Evolutionary conservation across 257 asterid species (phyloP).

Genomic region (Solanum pimpinellifolium): DNA sequence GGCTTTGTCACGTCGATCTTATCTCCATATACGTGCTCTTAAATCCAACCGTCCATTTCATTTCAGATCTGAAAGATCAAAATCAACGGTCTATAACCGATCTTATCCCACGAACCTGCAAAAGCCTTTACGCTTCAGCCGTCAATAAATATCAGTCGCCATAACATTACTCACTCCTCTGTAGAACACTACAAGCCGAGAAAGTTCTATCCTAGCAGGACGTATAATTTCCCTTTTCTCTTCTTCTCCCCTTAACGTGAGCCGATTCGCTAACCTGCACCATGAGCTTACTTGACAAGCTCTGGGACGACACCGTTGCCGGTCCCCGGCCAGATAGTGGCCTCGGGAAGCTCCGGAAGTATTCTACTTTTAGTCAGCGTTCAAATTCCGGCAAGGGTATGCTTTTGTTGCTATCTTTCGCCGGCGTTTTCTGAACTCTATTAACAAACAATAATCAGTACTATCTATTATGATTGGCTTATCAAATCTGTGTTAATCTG

Average conservation of each 20-base stretch:
- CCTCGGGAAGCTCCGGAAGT: slow-evolving; percentile 74
- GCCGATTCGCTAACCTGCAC: not conserved
- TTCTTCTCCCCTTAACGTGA: not conserved
- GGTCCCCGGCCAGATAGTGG: slow-evolving; percentile 85
- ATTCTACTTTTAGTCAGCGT: slow-evolving; percentile 45
- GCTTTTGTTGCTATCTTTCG: slow-evolving; percentile 21
- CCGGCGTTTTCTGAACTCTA: not conserved
- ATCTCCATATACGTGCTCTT: slow-evolving; percentile 35
- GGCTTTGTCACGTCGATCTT: slow-evolving; percentile 29
- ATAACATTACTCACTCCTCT: not conserved
- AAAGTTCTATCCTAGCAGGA: not conserved
- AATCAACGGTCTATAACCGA: slow-evolving; percentile 28
- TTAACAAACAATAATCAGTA: not conserved
- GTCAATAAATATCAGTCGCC: slow-evolving; percentile 30
- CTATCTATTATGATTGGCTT: not conserved
- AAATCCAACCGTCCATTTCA: slow-evolving; percentile 35
- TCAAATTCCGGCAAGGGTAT: slow-evolving; percentile 73
- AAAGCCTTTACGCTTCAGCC: slow-evolving; percentile 19
- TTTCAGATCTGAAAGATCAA: slow-evolving; percentile 3
- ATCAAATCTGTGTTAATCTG: not conserved
- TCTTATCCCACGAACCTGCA: slow-evolving; percentile 10
- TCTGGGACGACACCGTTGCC: slow-evolving; percentile 91
- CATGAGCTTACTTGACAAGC: slow-evolving; percentile 84
- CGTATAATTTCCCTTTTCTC: not conserved
- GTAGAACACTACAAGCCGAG: not conserved